Percentiles rank a stretch among this genome's conserved stretches.
These are phyloP conservation scores for Boletus bicolor DNA, from an alignment of 768 basidiomycete genomes.

Conservation along the genomic window DNA sequence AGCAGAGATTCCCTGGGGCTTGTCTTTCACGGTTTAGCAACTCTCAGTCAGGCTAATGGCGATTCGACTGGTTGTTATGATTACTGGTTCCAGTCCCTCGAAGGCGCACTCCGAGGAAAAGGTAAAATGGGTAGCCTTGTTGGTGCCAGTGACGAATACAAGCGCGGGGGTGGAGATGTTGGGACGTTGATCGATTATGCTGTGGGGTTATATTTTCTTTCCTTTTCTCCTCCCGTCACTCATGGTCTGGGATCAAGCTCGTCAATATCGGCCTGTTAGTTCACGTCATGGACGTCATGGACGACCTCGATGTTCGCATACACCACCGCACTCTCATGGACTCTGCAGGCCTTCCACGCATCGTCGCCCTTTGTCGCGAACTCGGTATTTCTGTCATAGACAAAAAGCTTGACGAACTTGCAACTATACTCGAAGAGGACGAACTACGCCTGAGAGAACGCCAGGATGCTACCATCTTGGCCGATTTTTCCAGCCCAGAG, in stretches of 20 bases:
- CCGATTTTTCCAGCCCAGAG: constrained; percentile 73
- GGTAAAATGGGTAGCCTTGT: constrained; percentile 96
- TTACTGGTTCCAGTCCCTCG: constrained; percentile 87
- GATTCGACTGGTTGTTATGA: constrained; percentile 64
- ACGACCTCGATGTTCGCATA: constrained; percentile 80
- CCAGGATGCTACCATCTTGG: constrained; percentile 71
- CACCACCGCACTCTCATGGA: constrained; percentile 91
- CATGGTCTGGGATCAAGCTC: constrained; percentile 16
- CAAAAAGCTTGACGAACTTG: constrained; percentile 60
- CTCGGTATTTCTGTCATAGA: constrained; percentile 67
- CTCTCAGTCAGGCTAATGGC: constrained; percentile 62
- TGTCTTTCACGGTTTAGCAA: constrained; percentile 74
- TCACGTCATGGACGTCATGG: constrained; percentile 57
- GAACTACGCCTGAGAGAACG: constrained; percentile 68
- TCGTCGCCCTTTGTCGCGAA: constrained; percentile 64
- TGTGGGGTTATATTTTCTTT: constrained; percentile 43
- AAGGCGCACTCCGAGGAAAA: constrained; percentile 70
- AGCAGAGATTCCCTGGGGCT: constrained; percentile 58
- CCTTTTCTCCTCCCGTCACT: constrained; percentile 5
- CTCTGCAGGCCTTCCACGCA: constrained; percentile 71
- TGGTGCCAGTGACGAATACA: constrained; percentile 90
- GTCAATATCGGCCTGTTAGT: constrained; percentile 72
- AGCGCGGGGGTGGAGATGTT: constrained; percentile 61
- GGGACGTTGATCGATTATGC: constrained; percentile 80
- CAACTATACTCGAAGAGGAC: constrained; percentile 66